A percentile compares a stretch with the other conserved stretches of the same genome.
Conservation (phyloP, 2,329 filamentous ascomycete species). For the Mycosphaerella sp. region DNA sequence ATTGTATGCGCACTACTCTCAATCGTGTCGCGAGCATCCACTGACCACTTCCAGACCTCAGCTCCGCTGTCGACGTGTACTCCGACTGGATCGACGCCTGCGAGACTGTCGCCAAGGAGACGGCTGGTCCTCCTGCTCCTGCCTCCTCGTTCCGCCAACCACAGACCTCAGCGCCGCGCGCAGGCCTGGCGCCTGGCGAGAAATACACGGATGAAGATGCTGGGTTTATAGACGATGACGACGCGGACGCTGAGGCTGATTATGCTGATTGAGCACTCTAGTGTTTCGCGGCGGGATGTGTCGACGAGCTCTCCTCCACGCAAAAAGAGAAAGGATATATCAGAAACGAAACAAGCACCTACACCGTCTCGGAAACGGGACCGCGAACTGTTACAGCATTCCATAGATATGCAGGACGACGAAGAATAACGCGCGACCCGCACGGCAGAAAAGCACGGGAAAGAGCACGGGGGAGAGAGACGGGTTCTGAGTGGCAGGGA, state of each 20-base stretch:
- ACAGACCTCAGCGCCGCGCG: slow-evolving; percentile 12
- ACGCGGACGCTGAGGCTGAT: slow-evolving; percentile 33
- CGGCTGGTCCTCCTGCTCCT: slow-evolving; percentile 24
- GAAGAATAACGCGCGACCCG: not conserved
- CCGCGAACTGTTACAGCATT: not conserved
- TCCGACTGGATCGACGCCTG: slow-evolving; percentile 98
- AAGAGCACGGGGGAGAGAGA: no score
- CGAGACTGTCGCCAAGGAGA: slow-evolving; percentile 62
- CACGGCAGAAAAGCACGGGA: no score
- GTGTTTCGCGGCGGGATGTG: not conserved
- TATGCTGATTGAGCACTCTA: slow-evolving; percentile 28
- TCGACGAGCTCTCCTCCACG: not conserved
- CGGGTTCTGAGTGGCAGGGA: no score
- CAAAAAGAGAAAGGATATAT: not conserved
- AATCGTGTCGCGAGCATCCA: not conserved
- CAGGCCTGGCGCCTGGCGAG: slow-evolving; percentile 28
- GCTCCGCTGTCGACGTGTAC: slow-evolving; percentile 89
- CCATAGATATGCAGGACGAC: not conserved
- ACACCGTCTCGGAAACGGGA: not conserved
- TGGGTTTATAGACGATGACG: slow-evolving; percentile 35
- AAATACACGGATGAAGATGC: slow-evolving; percentile 30
- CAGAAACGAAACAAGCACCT: not conserved
- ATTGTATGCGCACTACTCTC: slow-evolving; percentile 56
- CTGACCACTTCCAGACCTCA: slow-evolving; percentile 61
- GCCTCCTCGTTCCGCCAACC: slow-evolving; percentile 8